These are phyloP conservation scores for Arthrinium phaeospermum DNA, from an alignment of 2,329 filamentous ascomycete genomes.

Conservation along the genomic window DNA sequence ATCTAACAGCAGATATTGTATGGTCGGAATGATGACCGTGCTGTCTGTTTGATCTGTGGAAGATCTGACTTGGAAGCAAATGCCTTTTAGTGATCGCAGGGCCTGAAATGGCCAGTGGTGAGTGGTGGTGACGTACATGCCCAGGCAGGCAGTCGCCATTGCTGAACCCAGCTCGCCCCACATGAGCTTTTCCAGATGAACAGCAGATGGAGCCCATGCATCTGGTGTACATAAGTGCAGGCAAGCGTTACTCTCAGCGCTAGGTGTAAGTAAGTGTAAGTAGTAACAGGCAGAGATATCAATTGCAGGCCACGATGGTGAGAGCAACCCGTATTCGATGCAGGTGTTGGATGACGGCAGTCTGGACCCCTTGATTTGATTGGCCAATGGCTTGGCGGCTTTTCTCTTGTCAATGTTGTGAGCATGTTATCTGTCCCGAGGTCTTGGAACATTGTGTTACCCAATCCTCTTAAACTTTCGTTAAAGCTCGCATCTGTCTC, in stretches of 20 bases:
- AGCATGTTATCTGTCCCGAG: background rate
- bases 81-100: background rate
- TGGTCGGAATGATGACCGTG: no score
- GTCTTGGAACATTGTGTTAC: constrained; percentile 1
- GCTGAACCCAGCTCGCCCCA: background rate
- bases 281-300: background rate
- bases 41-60: background rate
- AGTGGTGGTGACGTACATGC: background rate
- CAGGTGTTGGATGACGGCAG: background rate
- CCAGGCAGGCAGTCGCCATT: no score
- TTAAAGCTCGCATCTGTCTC: background rate
- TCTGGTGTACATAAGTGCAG: background rate
- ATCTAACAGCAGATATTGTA: no score
- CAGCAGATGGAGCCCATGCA: background rate
- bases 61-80: background rate
- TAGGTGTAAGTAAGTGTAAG: background rate
- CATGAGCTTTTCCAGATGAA: background rate
- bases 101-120: background rate
- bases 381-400: background rate
- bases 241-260: background rate
- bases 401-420: background rate
- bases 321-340: background rate
- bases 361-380: no score
- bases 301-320: background rate
- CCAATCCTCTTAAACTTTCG: background rate